A percentile compares a stretch with the other conserved stretches of the same genome.
phyloP scores from a whole-genome alignment of 352 stramenopile species.

The Globisporangium okanoganense region DNA sequence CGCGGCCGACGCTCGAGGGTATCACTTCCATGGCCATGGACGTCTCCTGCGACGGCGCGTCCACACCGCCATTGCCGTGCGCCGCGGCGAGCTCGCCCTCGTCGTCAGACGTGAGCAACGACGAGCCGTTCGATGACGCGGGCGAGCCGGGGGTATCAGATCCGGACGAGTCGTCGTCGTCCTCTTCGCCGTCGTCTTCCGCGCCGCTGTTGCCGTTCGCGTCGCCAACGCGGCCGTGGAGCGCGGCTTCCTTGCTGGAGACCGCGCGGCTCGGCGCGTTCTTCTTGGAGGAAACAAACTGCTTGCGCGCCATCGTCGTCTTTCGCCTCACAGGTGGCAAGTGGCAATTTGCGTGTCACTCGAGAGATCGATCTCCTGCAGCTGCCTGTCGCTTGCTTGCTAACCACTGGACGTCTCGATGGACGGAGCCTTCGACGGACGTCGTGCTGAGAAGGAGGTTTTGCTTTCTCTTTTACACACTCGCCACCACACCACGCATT shows the following conservation, averaged over 20 bases:
- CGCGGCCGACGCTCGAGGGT: slow-evolving; percentile 59
- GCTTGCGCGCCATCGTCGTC: slow-evolving; percentile 65
- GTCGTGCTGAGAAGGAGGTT: slow-evolving; percentile 5
- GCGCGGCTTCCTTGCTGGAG: slow-evolving; percentile 80
- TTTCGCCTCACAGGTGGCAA: too few relatives aligned
- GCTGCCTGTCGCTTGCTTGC: too few relatives aligned
- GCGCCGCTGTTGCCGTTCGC: slow-evolving; percentile 22
- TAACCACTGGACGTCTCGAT: too few relatives aligned
- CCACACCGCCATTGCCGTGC: slow-evolving; percentile 14
- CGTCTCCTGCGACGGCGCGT: slow-evolving; percentile 7
- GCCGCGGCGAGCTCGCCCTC: slow-evolving; percentile 14
- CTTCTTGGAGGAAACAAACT: slow-evolving; percentile 87
- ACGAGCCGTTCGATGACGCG: slow-evolving; percentile 26
- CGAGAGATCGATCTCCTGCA: background rate
- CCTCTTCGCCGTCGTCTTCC: slow-evolving; percentile 23
- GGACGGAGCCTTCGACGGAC: too few relatives aligned
- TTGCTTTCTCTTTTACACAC: slow-evolving; percentile 3
- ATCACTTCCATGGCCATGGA: slow-evolving; percentile 62
- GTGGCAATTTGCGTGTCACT: too few relatives aligned
- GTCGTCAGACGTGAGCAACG: slow-evolving; percentile 28
- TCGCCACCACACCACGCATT: background rate
- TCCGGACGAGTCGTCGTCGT: slow-evolving; percentile 18
- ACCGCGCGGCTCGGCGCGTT: slow-evolving; percentile 75
- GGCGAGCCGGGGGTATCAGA: slow-evolving; percentile 22
- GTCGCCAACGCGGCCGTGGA: slow-evolving; percentile 40